Evolutionary conservation across 805 yeast species (phyloP).

Genomic region (Yarrowia sp.): DNA sequence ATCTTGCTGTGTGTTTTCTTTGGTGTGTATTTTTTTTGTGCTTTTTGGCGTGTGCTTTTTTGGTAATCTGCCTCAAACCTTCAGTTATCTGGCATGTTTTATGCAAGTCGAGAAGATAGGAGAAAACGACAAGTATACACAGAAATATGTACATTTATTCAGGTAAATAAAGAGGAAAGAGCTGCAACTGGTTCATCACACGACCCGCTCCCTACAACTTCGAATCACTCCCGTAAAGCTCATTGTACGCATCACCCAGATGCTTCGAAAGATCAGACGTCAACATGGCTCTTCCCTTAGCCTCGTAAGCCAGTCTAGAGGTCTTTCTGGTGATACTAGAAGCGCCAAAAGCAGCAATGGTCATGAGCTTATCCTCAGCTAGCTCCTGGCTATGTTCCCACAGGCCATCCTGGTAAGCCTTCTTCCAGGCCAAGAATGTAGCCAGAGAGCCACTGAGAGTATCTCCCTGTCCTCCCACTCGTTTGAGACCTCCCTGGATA

Average conservation of each 20-base stretch:
- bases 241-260: constrained; percentile 68
- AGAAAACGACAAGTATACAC: too few relatives aligned
- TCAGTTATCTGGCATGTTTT: constrained; percentile 10
- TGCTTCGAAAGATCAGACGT: constrained; percentile 79
- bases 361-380: constrained; percentile 48
- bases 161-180: too few relatives aligned
- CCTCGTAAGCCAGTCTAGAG: constrained; percentile 66
- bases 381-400: constrained; percentile 61
- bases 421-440: constrained; percentile 80
- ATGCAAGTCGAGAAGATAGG: constrained; percentile 2
- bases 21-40: too few relatives aligned
- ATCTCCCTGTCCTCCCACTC: constrained; percentile 98
- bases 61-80: constrained; percentile 11
- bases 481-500: constrained; percentile 68
- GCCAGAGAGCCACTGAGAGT: constrained; percentile 87
- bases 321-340: constrained; percentile 70
- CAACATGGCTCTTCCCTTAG: constrained; percentile 78
- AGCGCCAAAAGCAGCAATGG: constrained; percentile 68
- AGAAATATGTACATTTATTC: too few relatives aligned
- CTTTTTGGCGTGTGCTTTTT: too few relatives aligned
- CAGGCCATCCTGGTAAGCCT: constrained; percentile 62
- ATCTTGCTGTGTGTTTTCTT: too few relatives aligned
- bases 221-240: constrained; percentile 49
- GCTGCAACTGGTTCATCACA: too few relatives aligned
- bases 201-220: not conserved